A percentile compares a stretch with the other conserved stretches of the same genome.
These are phyloP conservation scores for Hypoxylon perforatum DNA, from an alignment of 495 filamentous ascomycete species.

Conservation along the genomic window DNA sequence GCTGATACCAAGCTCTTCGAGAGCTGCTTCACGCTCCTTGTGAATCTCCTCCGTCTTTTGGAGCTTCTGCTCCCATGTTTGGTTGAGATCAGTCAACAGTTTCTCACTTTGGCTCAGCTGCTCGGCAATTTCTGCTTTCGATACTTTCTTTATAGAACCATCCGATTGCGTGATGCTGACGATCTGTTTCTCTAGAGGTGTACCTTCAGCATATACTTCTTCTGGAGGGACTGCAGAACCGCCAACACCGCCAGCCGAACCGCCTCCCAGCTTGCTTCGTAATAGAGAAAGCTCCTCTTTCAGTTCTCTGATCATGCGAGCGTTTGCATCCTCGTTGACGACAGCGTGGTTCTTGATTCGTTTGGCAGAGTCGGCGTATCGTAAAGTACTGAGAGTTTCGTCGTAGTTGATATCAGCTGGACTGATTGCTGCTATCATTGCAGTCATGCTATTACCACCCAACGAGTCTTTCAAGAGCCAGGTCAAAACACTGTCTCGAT, in stretches of 20 bases:
- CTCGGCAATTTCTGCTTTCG: conserved; percentile 97
- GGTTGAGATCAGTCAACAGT: conserved; percentile 93
- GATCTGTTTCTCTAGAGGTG: conserved; percentile 93
- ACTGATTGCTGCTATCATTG: conserved; percentile 99
- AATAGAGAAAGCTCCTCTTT: conserved; percentile 94
- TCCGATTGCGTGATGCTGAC: conserved; percentile 91
- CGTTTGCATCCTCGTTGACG: conserved; percentile 98
- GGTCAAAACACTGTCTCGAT: conserved; percentile 95
- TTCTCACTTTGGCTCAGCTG: conserved; percentile 97
- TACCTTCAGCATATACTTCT: conserved; percentile 89
- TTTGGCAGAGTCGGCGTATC: conserved; percentile 98
- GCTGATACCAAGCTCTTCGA: conserved; percentile 97
- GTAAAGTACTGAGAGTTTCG: conserved; percentile 92
- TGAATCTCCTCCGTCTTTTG: conserved; percentile 95
- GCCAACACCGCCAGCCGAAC: conserved; percentile 59
- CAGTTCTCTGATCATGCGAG: conserved; percentile 96
- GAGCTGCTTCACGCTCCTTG: conserved; percentile 92
- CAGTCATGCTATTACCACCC: conserved; percentile 98
- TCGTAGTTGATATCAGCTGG: conserved; percentile 99
- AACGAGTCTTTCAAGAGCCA: conserved; percentile 98
- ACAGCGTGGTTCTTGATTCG: conserved; percentile 99
- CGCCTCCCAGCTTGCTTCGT: conserved; percentile 84
- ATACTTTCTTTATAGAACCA: conserved; percentile 91
- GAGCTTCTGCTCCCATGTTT: conserved; percentile 98
- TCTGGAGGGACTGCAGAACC: conserved; percentile 65